A percentile compares a stretch with the other conserved stretches of the same genome.
These are phyloP conservation scores for Exophiala sp. DNA, from an alignment of 2,329 filamentous ascomycete species.

Conservation along the genomic window DNA sequence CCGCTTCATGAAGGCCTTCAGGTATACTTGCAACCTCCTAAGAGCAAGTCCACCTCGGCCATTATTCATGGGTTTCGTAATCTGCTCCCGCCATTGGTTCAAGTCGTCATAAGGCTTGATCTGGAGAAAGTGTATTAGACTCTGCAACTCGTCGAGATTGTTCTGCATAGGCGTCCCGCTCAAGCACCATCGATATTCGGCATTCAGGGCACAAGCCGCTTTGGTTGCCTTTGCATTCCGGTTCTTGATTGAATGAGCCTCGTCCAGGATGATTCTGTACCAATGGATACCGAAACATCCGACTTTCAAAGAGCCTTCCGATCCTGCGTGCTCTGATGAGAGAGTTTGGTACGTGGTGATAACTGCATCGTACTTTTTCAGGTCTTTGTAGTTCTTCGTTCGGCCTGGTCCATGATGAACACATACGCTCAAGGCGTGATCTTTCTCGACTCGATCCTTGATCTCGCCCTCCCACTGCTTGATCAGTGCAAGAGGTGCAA, in stretches of 20 bases:
- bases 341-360: slow-evolving; percentile 96
- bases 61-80: slow-evolving; percentile 83
- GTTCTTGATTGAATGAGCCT: slow-evolving; percentile 98
- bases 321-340: slow-evolving; percentile 79
- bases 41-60: slow-evolving; percentile 88
- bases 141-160: slow-evolving; percentile 93
- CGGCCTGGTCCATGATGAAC: slow-evolving; percentile 88
- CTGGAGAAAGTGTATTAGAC: slow-evolving; percentile 83
- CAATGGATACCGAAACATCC: slow-evolving; percentile 90
- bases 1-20: slow-evolving; percentile 97
- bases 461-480: slow-evolving; percentile 97
- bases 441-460: slow-evolving; percentile 69
- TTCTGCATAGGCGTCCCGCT: slow-evolving; percentile 98
- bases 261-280: slow-evolving; percentile 93
- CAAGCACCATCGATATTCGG: slow-evolving; percentile 91
- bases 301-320: slow-evolving; percentile 60
- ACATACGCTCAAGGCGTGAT: slow-evolving; percentile 71
- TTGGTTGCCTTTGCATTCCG: slow-evolving; percentile 93
- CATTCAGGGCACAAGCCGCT: slow-evolving; percentile 78
- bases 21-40: slow-evolving; percentile 73
- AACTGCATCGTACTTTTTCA: slow-evolving; percentile 87
- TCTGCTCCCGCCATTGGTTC: slow-evolving; percentile 83
- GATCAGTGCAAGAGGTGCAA: slow-evolving; percentile 89
- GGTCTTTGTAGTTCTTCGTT: slow-evolving; percentile 71
- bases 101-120: slow-evolving; percentile 90